Conservation (phyloP, 2,329 filamentous ascomycete genomes). For the Clonostachys rhizophaga region DNA sequence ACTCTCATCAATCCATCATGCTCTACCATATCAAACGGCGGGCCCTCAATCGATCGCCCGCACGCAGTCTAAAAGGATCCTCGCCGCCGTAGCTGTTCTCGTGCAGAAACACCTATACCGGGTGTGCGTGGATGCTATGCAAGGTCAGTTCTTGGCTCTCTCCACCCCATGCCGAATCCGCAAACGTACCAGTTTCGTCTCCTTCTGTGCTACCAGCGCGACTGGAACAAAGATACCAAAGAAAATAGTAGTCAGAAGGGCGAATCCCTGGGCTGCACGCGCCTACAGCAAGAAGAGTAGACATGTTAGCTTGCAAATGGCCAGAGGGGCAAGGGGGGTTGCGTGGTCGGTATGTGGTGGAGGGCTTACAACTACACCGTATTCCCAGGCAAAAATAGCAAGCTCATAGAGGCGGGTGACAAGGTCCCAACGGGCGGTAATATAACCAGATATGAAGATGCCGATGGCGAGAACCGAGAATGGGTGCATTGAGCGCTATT, state of each 20-base stretch:
- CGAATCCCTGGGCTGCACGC: slow-evolving; percentile 81
- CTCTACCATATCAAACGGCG: slow-evolving; percentile 54
- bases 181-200: slow-evolving; percentile 68
- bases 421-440: slow-evolving; percentile 97
- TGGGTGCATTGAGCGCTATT: slow-evolving; percentile 76
- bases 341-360: background rate
- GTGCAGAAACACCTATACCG: slow-evolving; percentile 80
- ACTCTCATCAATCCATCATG: slow-evolving; percentile 92
- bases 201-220: slow-evolving; percentile 73
- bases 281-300: slow-evolving; percentile 43
- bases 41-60: slow-evolving; percentile 1
- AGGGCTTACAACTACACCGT: slow-evolving; percentile 84
- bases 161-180: background rate
- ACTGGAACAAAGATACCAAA: slow-evolving; percentile 80
- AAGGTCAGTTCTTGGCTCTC: background rate
- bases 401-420: slow-evolving; percentile 96
- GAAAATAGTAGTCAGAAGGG: slow-evolving; percentile 78
- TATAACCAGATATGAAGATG: slow-evolving; percentile 99
- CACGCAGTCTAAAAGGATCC: slow-evolving; percentile 75
- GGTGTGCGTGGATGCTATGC: slow-evolving; percentile 75
- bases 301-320: background rate
- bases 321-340: background rate
- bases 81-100: slow-evolving; percentile 89
- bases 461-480: slow-evolving; percentile 93
- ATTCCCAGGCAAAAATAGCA: slow-evolving; percentile 94